Base-by-base conservation (phyloP, 805 yeast genomes). In the Ascoidea asiatica region DNA sequence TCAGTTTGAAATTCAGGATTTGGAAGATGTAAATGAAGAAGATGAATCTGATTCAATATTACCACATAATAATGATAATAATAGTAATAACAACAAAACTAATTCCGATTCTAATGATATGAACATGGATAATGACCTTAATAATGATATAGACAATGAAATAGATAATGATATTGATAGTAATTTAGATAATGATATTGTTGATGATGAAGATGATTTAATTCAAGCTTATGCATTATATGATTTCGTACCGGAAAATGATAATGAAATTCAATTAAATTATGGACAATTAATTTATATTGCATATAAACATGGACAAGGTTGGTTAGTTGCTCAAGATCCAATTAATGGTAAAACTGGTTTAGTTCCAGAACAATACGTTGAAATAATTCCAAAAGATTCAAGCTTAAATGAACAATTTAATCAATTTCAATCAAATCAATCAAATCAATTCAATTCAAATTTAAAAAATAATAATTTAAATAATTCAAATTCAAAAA, bases 281-380 rank as follows among this genome's bases (percentile, higher is more conserved):
- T 94, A 82, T 53, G 95, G 95, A 35, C 97, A 92, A 61, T 60
- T 76, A 13, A 76, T 92, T 2, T 81, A 88, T 75, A 82, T 92
- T 23, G 77, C 81, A 47, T 90, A 89, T 60, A 76, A 94, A 46
- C 95, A 90, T 59, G 97, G 97, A 21, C 97, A 90, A 59, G 99
- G 99, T 5, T 92, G 98, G 99, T 71, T 92, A 3, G 97, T 92
- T 43, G 97, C 89, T 1, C 71, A 71, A 48, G 88, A 87, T 55
- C 81, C 85, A 1, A 68, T 56, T 21, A 71, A 82, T 2, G 87
- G 86, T 1, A 82, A 79, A 50, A 84, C 94, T 11, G 98, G 98
- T 1, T 72, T 92, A 43, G 95, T 92, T 5, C 98, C 98, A 1
- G 95, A 89, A 55, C 96, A 85, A 54, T 92, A 89, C 55, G 96